A percentile compares a stretch with the other conserved stretches of the same genome.
Evolutionary conservation across 768 basidiomycete genomes (phyloP).

Genomic region (Tulasnella sp.): DNA sequence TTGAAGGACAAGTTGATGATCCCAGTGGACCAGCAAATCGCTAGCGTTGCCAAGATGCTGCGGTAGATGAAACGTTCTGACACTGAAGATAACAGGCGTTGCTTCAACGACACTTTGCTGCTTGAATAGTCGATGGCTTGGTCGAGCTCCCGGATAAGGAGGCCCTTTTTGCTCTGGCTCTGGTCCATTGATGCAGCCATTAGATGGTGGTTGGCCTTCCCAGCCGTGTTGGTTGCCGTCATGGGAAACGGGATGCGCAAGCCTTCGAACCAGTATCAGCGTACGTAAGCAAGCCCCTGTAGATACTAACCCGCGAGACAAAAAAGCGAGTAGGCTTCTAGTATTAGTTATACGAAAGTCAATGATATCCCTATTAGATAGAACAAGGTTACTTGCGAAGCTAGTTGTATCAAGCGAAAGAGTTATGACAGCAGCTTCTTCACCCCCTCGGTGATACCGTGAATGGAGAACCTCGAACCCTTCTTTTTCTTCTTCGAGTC

Average conservation of each 20-base stretch:
- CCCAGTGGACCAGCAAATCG: neutral
- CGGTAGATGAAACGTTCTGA: neutral
- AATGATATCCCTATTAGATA: too few species aligned
- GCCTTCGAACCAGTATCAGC: too few species aligned
- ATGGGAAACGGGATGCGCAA: too few species aligned
- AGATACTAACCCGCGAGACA: too few species aligned
- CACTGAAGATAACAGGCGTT: neutral
- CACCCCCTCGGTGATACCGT: neutral
- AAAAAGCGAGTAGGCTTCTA: too few species aligned
- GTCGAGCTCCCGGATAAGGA: neutral
- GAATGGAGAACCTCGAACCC: neutral
- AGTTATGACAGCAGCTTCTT: neutral
- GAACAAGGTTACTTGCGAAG: too few species aligned
- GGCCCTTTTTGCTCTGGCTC: neutral
- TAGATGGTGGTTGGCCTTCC: neutral
- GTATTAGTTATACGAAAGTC: too few species aligned
- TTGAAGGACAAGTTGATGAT: neutral
- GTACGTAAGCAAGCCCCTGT: too few species aligned
- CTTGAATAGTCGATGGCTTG: neutral
- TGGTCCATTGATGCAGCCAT: neutral
- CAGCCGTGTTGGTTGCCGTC: neutral
- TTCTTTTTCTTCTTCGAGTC: constrained; percentile 16
- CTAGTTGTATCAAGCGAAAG: too few species aligned
- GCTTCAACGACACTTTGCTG: neutral
- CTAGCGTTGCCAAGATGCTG: neutral